Percentiles rank a stretch among this genome's conserved stretches.
These are phyloP conservation scores for Mikania micrantha DNA, from an alignment of 129 eudicot species.

Conservation along the genomic window DNA sequence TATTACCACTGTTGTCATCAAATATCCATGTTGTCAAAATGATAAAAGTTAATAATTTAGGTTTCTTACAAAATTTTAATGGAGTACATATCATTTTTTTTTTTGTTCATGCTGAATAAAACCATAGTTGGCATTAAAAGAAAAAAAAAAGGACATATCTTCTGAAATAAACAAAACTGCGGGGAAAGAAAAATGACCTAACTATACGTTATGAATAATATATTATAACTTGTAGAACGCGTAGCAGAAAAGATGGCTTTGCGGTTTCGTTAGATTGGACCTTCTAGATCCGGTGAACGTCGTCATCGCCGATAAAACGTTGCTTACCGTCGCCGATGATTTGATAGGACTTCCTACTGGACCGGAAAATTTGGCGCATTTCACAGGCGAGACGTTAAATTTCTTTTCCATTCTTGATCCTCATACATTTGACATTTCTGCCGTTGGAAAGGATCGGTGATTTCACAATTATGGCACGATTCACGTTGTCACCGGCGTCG, in stretches of 20 bases:
- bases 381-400: neutral
- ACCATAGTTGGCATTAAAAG: no score
- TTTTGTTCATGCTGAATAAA: no score
- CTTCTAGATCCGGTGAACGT: constrained; percentile 29
- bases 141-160: no score
- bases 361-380: neutral
- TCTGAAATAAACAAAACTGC: no score
- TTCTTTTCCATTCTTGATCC: neutral
- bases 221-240: neutral
- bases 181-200: constrained; percentile 3
- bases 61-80: no score
- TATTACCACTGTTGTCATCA: no score
- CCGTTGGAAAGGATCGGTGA: constrained; percentile 5
- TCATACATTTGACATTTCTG: neutral
- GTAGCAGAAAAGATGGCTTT: neutral
- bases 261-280: no score
- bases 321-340: constrained; percentile 9
- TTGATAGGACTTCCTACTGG: constrained; percentile 9
- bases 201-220: neutral
- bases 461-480: constrained; percentile 22
- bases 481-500: neutral
- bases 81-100: no score
- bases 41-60: no score
- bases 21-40: no score
- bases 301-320: neutral